Evolutionary conservation across 176 grass and related monocot species (phyloP).

Genomic region (Secale cereale): DNA sequence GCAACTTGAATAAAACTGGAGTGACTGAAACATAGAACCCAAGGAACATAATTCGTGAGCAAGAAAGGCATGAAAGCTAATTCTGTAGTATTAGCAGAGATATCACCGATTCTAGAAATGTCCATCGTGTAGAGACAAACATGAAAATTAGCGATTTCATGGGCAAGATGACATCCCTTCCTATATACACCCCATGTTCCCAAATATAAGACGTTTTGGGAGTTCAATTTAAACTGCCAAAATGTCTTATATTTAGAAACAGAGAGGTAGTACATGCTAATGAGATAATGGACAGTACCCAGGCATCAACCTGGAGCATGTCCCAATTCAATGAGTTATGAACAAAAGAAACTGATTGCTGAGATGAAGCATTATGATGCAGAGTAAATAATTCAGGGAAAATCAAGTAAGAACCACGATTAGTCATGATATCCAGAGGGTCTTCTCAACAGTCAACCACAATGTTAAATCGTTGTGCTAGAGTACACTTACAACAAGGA

Average conservation of each 20-base stretch:
- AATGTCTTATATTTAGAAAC: too few species aligned
- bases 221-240: too few species aligned
- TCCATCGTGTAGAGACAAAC: not conserved
- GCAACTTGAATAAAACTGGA: not conserved
- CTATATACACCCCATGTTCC: not conserved
- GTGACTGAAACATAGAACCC: not conserved
- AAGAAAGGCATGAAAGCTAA: not conserved
- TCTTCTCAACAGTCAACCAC: conserved; percentile 26
- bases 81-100: not conserved
- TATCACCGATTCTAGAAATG: not conserved
- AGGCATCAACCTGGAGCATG: not conserved
- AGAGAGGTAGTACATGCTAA: not conserved
- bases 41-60: too few species aligned
- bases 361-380: not conserved
- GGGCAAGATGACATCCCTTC: not conserved
- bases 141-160: not conserved
- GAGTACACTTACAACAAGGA: conserved; percentile 22
- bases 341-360: not conserved
- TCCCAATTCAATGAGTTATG: not conserved
- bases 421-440: conserved; percentile 18
- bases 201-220: too few species aligned
- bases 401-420: not conserved
- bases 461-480: conserved; percentile 36
- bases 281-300: not conserved
- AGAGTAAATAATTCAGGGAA: not conserved